Evolutionary conservation across 495 filamentous ascomycete species (phyloP), one percentile per base, ranked within the genome.

Genomic region (Tuber calosporum): DNA sequence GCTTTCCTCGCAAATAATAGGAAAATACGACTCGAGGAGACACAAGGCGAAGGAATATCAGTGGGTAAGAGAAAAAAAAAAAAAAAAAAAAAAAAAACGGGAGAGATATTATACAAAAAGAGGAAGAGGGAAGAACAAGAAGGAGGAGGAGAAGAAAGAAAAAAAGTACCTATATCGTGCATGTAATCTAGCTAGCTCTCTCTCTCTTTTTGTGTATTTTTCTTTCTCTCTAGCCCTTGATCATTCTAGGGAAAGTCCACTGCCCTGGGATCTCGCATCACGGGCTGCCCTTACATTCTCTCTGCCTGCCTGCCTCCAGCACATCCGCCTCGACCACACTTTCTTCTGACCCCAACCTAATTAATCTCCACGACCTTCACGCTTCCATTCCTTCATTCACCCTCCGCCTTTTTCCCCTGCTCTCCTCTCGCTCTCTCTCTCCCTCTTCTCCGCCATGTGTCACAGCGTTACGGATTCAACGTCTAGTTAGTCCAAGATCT

Each of bases 381-480:
- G 69, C 45, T 39, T 69, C 73, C 71, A 67, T 69, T 73, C 70
- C 39, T 72, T 72, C 75, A 72, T 67, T 38, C 69, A 48, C 48
- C n/a, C 67, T 40, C 70, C 43, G 45, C 67, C 72, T 45, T 67
- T 74, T 43, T 67, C 58, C 68, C 39, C 53, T 69, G 67, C 34
- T 75, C 74, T 69, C 74, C 74, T 76, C 75, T 73, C 70, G 68
- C 76, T 69, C 68, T 72, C 73, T 72, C 73, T 75, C 43, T 58
- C n/a, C 30, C 72, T 79, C 67, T 72, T 79, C 70, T 79, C 76
- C 70, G 77, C 77, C 42, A 79, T 79, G 77, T 79, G 77, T 76
- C 69, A 70, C 69, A 62, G 76, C 66, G 30, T 75, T 40, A 69
- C 74, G 67, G 39, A 71, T 72, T 75, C 39, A 78, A 69, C 68